Evolutionary conservation across 345 rosid genomes (phyloP), one percentile per base, ranked within the genome.

Genomic region (Fremontodendron californicum): DNA sequence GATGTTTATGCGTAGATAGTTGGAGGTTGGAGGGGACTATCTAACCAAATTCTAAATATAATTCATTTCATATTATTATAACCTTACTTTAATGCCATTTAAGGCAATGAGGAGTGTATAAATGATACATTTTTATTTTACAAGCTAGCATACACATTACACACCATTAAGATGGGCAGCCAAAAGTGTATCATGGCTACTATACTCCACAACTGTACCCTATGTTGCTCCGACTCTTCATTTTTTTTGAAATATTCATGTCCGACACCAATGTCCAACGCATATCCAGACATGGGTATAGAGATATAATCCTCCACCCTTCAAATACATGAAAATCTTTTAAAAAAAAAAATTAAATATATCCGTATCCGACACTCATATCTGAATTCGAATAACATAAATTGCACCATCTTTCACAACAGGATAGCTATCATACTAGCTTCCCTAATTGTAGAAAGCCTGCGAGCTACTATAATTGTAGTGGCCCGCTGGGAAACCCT

Each of bases 361-460:
- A n/a, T n/a, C n/a, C n/a, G n/a, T n/a, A n/a, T n/a, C n/a, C n/a
- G n/a, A n/a, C n/a, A n/a, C n/a, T n/a, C n/a, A n/a, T n/a, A n/a
- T n/a, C n/a, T n/a, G n/a, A n/a, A n/a, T n/a, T n/a, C n/a, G n/a
- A n/a, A n/a, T n/a, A n/a, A n/a, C n/a, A n/a, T n/a, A n/a, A n/a
- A n/a, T n/a, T 2, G 74, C 60, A 16, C 94, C 91, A 1, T 84
- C 82, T 86, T 77, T 83, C 8, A 91, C 86, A 12, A 88, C 90
- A n/a, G n/a, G n/a, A n/a, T n/a, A 0, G 89, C 91, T 5, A 90
- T 90, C 82, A 64, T 79, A 29, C 85, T n/a, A 11, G 90, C 94
- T 66, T 88, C 91, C 74, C 84, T 80, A 9, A 91, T 91, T 0
- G 94, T 88, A 2, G 91, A 85, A 11, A 91, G 85, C 67, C 91